Conservation (phyloP, 1,284 basidiomycete species). For the Moesziomyces parantarcticus region DNA sequence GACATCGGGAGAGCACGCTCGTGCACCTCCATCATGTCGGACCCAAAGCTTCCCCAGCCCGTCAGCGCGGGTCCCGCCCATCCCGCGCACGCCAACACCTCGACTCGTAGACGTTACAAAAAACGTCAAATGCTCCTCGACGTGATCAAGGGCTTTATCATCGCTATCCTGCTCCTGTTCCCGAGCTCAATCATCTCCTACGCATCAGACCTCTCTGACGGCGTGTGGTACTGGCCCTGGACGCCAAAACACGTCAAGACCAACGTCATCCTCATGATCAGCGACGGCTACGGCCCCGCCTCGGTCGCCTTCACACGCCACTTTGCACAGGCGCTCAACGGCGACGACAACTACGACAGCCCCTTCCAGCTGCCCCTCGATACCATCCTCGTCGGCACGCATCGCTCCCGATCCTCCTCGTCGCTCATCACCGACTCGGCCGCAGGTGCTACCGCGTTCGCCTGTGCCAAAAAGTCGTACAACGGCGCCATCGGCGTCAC, state of each 20-base stretch:
- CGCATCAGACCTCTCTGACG: constrained; percentile 10
- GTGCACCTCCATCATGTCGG: constrained; percentile 1
- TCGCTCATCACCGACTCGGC: constrained; percentile 68
- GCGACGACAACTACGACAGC: constrained; percentile 37
- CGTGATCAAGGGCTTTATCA: constrained; percentile 11
- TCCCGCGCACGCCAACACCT: not conserved
- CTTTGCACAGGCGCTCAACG: constrained; percentile 60
- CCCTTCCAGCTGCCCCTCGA: constrained; percentile 62
- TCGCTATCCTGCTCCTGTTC: constrained; percentile 4
- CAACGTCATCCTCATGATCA: constrained; percentile 68
- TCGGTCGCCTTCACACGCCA: constrained; percentile 65
- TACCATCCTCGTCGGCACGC: constrained; percentile 65
- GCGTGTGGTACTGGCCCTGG: constrained; percentile 41
- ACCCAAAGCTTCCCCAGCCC: constrained; percentile 20
- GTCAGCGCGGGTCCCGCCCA: constrained; percentile 2
- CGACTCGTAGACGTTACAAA: not conserved
- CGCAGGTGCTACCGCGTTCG: constrained; percentile 68
- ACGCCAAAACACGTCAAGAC: constrained; percentile 41
- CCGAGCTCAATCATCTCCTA: constrained; percentile 9
- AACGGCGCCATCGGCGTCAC: constrained; percentile 68
- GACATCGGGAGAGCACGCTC: no score
- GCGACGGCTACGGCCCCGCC: constrained; percentile 68
- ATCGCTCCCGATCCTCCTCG: constrained; percentile 63
- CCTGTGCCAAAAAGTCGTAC: constrained; percentile 67
- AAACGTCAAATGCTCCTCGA: constrained; percentile 1